Percentiles rank a stretch among this genome's conserved stretches.
Conservation (phyloP, 306 rosid genomes). For the Ormosia semicastrata region DNA sequence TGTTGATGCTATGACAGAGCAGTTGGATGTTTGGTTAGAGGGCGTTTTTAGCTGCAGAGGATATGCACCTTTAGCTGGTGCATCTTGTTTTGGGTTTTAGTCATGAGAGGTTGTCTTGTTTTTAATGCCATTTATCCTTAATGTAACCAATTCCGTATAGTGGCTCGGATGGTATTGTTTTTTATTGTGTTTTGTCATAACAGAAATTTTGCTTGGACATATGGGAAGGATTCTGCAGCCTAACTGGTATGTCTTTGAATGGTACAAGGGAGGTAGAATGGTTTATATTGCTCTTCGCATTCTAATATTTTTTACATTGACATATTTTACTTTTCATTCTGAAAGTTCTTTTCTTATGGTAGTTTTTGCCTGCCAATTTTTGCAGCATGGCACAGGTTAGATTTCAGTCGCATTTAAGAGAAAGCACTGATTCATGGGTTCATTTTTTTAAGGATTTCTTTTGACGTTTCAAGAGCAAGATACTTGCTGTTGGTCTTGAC, state of each 20-base stretch:
- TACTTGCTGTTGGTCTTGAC: background rate
- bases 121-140: slow-evolving; percentile 25
- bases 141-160: background rate
- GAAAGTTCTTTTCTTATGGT: slow-evolving; percentile 24
- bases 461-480: background rate
- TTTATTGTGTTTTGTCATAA: slow-evolving; percentile 49
- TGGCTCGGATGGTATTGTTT: slow-evolving; percentile 43
- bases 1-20: slow-evolving; percentile 3
- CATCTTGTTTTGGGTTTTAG: slow-evolving; percentile 24
- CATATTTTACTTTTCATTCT: background rate
- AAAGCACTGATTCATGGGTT: slow-evolving; percentile 5
- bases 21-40: slow-evolving; percentile 17
- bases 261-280: slow-evolving; percentile 46
- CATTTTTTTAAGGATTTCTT: slow-evolving; percentile 5
- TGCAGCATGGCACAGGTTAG: slow-evolving; percentile 38
- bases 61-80: slow-evolving; percentile 7
- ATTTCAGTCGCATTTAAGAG: slow-evolving; percentile 29
- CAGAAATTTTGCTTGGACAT: slow-evolving; percentile 52
- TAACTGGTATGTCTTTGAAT: slow-evolving; percentile 39
- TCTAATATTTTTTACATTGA: background rate
- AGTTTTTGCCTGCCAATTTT: slow-evolving; percentile 31
- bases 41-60: slow-evolving; percentile 2
- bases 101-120: slow-evolving; percentile 21
- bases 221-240: slow-evolving; percentile 42
- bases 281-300: slow-evolving; percentile 2